Evolutionary conservation across 139 green algal species (phyloP).

Genomic region (Coelastrella sp.): DNA sequence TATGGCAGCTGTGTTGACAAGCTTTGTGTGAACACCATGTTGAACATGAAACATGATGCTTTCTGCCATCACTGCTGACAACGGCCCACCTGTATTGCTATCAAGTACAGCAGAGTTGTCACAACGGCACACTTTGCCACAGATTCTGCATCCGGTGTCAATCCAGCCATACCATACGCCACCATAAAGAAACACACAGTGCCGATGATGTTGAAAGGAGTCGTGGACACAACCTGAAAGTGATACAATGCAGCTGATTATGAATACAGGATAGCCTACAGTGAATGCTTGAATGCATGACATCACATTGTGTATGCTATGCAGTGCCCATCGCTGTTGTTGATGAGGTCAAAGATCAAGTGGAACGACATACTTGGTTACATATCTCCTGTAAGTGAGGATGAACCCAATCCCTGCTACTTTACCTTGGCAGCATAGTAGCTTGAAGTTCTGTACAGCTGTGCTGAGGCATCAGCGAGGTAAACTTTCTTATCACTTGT

Average conservation of each 20-base stretch:
- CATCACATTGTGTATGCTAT: too few relatives aligned
- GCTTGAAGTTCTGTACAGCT: constrained; percentile 55
- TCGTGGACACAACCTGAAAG: constrained; percentile 1
- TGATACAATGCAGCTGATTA: too few relatives aligned
- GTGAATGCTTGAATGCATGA: not conserved
- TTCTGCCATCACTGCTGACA: too few relatives aligned
- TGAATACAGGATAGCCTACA: too few relatives aligned
- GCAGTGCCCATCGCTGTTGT: too few relatives aligned
- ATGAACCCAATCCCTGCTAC: too few relatives aligned
- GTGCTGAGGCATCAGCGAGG: constrained; percentile 48
- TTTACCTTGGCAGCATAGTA: constrained; percentile 65
- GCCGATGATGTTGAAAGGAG: constrained; percentile 56
- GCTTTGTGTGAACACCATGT: too few relatives aligned
- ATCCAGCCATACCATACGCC: constrained; percentile 57
- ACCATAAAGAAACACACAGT: constrained; percentile 47
- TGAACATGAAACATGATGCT: too few relatives aligned
- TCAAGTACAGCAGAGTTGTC: constrained; percentile 36
- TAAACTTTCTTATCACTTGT: constrained; percentile 59
- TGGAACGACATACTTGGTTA: not conserved
- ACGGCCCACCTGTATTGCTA: constrained; percentile 20
- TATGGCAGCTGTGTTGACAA: too few relatives aligned
- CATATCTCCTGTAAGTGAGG: not conserved
- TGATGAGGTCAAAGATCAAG: too few relatives aligned
- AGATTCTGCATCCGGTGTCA: not conserved
- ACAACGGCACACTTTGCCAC: constrained; percentile 17